phyloP scores from a whole-genome alignment of 345 rosid species.

The Rhodomyrtus tomentosa region DNA sequence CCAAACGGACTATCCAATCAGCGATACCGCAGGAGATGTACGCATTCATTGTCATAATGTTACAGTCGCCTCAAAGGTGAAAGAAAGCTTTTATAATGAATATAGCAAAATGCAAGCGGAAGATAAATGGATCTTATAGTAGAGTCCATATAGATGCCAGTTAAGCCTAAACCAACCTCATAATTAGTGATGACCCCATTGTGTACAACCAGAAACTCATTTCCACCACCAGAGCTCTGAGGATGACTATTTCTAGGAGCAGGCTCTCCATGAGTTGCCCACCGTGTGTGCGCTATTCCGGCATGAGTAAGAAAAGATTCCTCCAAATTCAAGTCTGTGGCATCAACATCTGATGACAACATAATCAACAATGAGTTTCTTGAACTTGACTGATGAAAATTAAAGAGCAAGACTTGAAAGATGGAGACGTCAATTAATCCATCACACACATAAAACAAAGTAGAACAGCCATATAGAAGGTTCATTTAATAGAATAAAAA shows the following conservation, averaged over 20 bases:
- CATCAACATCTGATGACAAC: constrained; percentile 44
- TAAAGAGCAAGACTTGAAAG: background rate
- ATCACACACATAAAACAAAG: background rate
- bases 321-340: constrained; percentile 53
- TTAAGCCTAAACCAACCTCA: constrained; percentile 37
- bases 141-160: background rate
- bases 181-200: constrained; percentile 86
- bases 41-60: background rate
- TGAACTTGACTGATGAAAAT: background rate
- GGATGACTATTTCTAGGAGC: constrained; percentile 92
- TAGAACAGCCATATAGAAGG: background rate
- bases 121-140: background rate
- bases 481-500: background rate
- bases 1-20: background rate
- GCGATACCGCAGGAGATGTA: background rate
- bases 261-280: constrained; percentile 99
- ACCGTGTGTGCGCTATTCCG: constrained; percentile 94
- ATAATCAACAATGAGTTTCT: background rate
- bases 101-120: background rate
- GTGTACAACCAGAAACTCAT: constrained; percentile 91
- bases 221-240: constrained; percentile 67
- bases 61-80: background rate
- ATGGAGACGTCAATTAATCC: background rate
- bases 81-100: background rate
- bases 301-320: constrained; percentile 63